Percentiles rank a stretch among this genome's conserved stretches.
Conservation (phyloP, 78 protist genomes). For the Dictyostelium intermedium region DNA sequence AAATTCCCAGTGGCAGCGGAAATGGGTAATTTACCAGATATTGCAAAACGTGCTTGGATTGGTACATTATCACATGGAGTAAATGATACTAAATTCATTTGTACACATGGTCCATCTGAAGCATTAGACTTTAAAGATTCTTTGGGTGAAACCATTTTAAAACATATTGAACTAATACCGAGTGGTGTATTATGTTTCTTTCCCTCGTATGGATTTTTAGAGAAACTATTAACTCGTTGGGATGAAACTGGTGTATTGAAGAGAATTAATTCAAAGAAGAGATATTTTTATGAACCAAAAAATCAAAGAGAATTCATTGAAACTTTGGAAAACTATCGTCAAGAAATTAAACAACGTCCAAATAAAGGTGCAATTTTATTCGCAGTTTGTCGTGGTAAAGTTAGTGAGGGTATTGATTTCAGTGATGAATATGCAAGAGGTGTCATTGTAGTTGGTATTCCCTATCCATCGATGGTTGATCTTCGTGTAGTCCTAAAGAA, state of each 20-base stretch:
- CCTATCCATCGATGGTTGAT: constrained; percentile 84
- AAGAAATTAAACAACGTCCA: not conserved
- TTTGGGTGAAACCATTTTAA: constrained; percentile 87
- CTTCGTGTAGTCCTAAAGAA: constrained; percentile 11
- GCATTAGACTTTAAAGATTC: constrained; percentile 72
- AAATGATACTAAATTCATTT: constrained; percentile 35
- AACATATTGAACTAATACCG: constrained; percentile 89
- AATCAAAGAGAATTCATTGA: not conserved
- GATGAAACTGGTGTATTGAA: constrained; percentile 7
- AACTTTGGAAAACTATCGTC: constrained; percentile 52
- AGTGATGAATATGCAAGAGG: constrained; percentile 95
- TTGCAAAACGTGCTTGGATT: constrained; percentile 77
- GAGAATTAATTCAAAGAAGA: not conserved
- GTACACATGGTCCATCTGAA: constrained; percentile 62
- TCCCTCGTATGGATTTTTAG: constrained; percentile 91
- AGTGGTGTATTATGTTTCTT: constrained; percentile 98
- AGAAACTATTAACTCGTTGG: constrained; percentile 62
- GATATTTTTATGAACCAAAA: constrained; percentile 85
- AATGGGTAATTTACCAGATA: constrained; percentile 68
- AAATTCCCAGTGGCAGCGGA: constrained; percentile 45
- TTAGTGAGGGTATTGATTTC: constrained; percentile 97
- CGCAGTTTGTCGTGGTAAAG: constrained; percentile 97
- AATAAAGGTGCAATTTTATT: constrained; percentile 88
- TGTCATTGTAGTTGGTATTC: constrained; percentile 96
- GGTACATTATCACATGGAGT: constrained; percentile 69